Base-by-base conservation (phyloP, 768 basidiomycete genomes). In the Dioszegia aurantiaca region DNA sequence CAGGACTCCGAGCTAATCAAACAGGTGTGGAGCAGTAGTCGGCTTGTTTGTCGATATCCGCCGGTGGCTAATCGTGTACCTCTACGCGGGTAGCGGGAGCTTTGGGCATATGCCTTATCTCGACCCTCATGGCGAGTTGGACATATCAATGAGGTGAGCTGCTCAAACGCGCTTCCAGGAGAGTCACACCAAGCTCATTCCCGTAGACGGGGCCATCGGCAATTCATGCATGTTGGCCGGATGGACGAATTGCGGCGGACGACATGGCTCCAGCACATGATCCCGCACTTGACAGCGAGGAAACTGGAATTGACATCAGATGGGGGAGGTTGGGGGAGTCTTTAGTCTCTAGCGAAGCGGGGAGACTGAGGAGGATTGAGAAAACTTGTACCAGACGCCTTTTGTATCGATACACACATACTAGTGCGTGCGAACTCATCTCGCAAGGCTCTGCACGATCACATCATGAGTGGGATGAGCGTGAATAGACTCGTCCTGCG, bases 11-110 rank as follows among this genome's bases (percentile, higher is more conserved):
- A 19, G 9, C 40, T 36, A 5, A 24, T 16, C 31, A 26, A n/a
- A 19, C 49, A 97, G 94, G 56, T 98, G 94, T 68, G 90, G 89
- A 5, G 93, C 91, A 4, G 85, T 85, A 1, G 82, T 90, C 44
- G 95, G 92, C 2, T 77, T 95, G 46, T 99, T 86, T 76, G 93
- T 93, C 77, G 82, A 91, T 41, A 86, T 97, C 64, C 93, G 93
- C 74, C 85, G 90, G 19, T 95, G 91, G 77, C 84, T 87, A n/a
- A 71, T 97, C 57, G 74, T 98, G 14, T 97, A 89, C 74, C 81
- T 97, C 17, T 92, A 90, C 69, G 86, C 87, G 28, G 86, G 85
- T 61, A 90, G 86, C 48, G 95, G 94, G n/a, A 85, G 89, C 2
- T 97, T 93, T 77, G 82, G 83, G 0, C 83, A 85, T 14, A 88